Conservation (phyloP, 768 basidiomycete species). For the Leccinum sublutescens region DNA sequence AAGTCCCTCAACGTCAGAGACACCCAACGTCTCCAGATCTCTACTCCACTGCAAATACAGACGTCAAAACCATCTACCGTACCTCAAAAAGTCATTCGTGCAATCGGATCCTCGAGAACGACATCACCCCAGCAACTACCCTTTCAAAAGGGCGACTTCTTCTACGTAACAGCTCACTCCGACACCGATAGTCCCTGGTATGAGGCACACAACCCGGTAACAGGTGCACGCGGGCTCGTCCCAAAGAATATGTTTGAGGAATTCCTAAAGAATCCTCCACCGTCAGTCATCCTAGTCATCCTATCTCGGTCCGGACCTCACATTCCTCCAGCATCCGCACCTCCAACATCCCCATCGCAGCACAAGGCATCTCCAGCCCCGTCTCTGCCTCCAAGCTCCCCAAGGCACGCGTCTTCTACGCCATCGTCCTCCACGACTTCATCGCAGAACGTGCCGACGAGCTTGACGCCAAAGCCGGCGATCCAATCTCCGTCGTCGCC, state of each 20-base stretch:
- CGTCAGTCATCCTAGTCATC: slow-evolving; percentile 32
- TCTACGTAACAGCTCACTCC: slow-evolving; percentile 85
- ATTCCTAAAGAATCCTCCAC: slow-evolving; percentile 68
- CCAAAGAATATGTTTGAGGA: slow-evolving; percentile 88
- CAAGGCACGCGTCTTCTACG: slow-evolving; percentile 77
- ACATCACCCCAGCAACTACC: slow-evolving; percentile 81
- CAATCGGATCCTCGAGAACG: slow-evolving; percentile 63
- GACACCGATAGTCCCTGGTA: slow-evolving; percentile 67
- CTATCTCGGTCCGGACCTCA: background rate
- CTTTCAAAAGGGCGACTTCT: slow-evolving; percentile 95
- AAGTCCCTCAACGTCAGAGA: slow-evolving; percentile 71
- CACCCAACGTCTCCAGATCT: slow-evolving; percentile 58
- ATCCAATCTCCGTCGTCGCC: slow-evolving; percentile 94
- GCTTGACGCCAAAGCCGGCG: slow-evolving; percentile 90
- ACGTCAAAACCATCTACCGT: slow-evolving; percentile 29
- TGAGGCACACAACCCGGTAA: slow-evolving; percentile 92
- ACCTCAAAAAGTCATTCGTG: slow-evolving; percentile 92
- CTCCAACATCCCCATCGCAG: slow-evolving; percentile 33
- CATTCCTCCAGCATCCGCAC: slow-evolving; percentile 36
- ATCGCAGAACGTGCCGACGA: slow-evolving; percentile 94
- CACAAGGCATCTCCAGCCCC: slow-evolving; percentile 28
- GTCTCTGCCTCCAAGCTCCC: slow-evolving; percentile 33
- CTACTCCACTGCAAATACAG: slow-evolving; percentile 65
- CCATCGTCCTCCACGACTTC: slow-evolving; percentile 95
- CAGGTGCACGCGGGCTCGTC: slow-evolving; percentile 88